A percentile compares a stretch with the other conserved stretches of the same genome.
Conservation (phyloP, 805 yeast genomes). For the Hanseniaspora valbyensis region DNA sequence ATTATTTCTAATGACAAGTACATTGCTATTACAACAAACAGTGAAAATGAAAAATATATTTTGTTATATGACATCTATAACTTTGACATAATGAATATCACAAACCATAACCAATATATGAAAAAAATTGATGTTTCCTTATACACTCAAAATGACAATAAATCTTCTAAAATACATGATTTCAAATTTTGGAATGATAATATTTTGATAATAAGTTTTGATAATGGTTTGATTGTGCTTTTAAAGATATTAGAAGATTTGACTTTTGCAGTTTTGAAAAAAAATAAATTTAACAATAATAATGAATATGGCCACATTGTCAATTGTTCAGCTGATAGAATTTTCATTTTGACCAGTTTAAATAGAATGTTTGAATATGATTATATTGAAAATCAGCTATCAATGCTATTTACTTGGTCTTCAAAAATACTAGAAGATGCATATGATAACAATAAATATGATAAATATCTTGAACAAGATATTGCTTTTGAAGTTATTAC, state of each 20-base stretch:
- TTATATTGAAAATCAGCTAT: background rate
- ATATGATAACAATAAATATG: background rate
- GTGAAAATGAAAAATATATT: background rate
- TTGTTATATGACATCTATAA: background rate
- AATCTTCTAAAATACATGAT: background rate
- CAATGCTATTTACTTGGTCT: background rate
- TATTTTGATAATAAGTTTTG: background rate
- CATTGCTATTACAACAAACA: background rate
- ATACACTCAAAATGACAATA: background rate
- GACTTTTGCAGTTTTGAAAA: background rate
- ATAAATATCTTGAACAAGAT: background rate
- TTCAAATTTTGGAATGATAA: constrained; percentile 13
- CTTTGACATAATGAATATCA: background rate
- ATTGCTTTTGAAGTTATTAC: constrained; percentile 1
- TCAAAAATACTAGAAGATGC: constrained; percentile 1
- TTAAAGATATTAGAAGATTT: background rate
- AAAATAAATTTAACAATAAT: background rate
- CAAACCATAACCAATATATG: background rate
- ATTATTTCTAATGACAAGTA: constrained; percentile 2
- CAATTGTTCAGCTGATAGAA: background rate
- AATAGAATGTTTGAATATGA: background rate
- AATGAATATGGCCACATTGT: background rate
- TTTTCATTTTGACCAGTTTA: constrained; percentile 1
- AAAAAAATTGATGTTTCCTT: background rate
- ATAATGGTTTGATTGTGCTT: background rate